These are phyloP conservation scores for Debaryomyces prosopidis DNA, from an alignment of 805 yeast species.

Conservation along the genomic window DNA sequence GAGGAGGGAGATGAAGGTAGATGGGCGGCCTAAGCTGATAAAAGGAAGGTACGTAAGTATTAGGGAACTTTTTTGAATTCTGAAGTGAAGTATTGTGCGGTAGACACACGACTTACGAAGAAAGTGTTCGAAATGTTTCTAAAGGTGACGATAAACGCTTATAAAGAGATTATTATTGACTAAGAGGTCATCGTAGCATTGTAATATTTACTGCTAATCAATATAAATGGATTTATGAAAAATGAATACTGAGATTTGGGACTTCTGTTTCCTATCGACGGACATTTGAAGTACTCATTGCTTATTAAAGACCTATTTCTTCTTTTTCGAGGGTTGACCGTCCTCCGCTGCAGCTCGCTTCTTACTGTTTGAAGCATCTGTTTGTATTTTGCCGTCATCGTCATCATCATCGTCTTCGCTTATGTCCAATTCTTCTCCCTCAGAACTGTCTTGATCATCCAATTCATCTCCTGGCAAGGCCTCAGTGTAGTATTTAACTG, in stretches of 20 bases:
- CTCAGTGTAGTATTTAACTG: constrained; percentile 77
- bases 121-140: neutral
- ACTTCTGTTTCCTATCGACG: no score
- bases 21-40: neutral
- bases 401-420: constrained; percentile 49
- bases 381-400: neutral
- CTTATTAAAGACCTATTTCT: neutral
- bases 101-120: neutral
- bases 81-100: neutral
- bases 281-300: no score
- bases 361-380: neutral
- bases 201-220: no score
- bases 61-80: neutral
- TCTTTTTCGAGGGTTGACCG: neutral
- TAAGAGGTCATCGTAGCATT: neutral
- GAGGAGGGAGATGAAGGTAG: neutral
- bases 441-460: constrained; percentile 43
- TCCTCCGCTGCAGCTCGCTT: neutral
- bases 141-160: neutral
- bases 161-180: neutral
- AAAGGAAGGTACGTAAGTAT: neutral
- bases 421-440: constrained; percentile 52
- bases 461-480: constrained; percentile 64
- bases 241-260: no score
- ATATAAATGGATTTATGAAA: no score